These are phyloP conservation scores for Solanum clarkiae DNA, from an alignment of 257 asterid genomes.

Conservation along the genomic window DNA sequence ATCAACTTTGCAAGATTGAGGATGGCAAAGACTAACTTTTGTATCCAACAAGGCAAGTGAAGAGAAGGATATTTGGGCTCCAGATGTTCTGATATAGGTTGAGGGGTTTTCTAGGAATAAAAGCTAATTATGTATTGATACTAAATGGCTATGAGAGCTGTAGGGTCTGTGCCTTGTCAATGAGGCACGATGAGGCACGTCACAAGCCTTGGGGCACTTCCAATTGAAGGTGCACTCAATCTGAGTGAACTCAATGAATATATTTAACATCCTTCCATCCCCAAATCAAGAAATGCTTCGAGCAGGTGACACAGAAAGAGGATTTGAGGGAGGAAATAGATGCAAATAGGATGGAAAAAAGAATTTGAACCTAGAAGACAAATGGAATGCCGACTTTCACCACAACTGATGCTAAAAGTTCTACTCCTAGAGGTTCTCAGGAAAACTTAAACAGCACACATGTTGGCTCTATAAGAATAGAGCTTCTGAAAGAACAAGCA, in stretches of 20 bases:
- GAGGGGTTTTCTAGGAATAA: neutral
- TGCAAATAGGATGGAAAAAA: neutral
- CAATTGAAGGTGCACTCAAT: neutral
- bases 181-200: neutral
- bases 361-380: neutral
- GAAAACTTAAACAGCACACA: neutral
- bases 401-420: neutral
- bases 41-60: neutral
- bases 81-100: neutral
- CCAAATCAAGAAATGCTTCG: neutral
- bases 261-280: neutral
- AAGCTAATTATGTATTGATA: neutral
- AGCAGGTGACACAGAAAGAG: neutral
- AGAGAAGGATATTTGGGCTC: neutral
- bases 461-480: neutral
- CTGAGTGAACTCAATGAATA: neutral
- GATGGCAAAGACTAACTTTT: neutral
- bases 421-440: neutral
- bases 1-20: neutral
- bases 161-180: neutral
- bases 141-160: neutral
- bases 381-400: neutral
- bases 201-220: neutral
- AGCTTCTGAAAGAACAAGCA: neutral
- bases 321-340: neutral